Conservation (phyloP, 2,329 filamentous ascomycete genomes). For the Beauveria sp. region DNA sequence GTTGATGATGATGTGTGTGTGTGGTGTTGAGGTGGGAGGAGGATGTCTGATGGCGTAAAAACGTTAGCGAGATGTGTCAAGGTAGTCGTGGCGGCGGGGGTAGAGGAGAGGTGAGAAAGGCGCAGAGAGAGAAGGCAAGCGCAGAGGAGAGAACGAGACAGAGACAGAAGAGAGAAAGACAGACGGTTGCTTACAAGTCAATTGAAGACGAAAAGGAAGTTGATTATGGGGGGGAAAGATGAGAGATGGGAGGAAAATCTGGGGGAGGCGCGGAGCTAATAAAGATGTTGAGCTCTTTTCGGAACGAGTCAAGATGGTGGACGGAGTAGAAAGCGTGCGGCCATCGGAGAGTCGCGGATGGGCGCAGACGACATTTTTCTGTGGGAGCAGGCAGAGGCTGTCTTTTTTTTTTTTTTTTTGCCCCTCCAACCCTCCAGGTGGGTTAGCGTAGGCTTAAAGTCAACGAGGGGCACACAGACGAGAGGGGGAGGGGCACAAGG, state of each 20-base stretch:
- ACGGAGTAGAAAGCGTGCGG: constrained; percentile 5
- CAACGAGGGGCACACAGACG: no score
- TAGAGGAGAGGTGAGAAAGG: no score
- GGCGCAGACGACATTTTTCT: constrained; percentile 3
- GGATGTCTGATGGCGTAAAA: background rate
- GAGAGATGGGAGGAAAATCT: background rate
- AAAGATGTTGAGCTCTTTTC: background rate
- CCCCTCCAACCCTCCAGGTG: background rate
- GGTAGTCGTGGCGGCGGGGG: background rate
- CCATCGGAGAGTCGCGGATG: constrained; percentile 6
- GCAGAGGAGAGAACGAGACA: background rate
- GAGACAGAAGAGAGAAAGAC: no score
- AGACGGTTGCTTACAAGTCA: background rate
- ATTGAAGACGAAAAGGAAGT: background rate
- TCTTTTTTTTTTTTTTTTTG: constrained; percentile 6
- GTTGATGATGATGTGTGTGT: constrained; percentile 9
- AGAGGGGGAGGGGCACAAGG: background rate
- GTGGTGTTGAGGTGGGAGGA: background rate
- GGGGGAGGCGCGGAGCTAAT: constrained; percentile 1
- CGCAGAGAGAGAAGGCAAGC: background rate
- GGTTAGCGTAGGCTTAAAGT: background rate
- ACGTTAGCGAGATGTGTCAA: background rate
- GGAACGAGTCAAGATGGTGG: constrained; percentile 5
- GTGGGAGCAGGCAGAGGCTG: background rate
- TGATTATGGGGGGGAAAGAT: background rate